Conservation (phyloP, 1,284 basidiomycete genomes). For the Somion occarium region DNA sequence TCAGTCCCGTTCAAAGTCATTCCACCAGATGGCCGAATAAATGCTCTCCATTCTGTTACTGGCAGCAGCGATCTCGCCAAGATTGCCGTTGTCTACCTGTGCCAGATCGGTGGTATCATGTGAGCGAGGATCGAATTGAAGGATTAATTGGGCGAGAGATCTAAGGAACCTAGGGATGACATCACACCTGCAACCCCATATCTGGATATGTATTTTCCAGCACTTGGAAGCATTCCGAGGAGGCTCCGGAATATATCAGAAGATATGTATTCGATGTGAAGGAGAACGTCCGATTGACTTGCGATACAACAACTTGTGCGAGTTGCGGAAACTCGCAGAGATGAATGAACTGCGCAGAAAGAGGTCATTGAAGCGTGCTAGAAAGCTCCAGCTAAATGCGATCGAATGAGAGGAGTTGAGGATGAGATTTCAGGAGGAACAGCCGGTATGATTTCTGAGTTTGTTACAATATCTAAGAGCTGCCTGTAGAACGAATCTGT, state of each 20-base stretch:
- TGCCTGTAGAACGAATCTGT: constrained; percentile 68
- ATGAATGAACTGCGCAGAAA: constrained; percentile 67
- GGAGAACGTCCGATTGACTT: constrained; percentile 42
- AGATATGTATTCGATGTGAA: constrained; percentile 66
- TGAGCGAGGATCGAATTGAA: constrained; percentile 69
- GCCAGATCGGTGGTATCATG: constrained; percentile 51
- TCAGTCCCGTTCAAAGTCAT: constrained; percentile 83
- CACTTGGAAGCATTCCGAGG: constrained; percentile 14
- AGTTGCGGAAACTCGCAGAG: constrained; percentile 56
- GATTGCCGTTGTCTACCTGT: constrained; percentile 43
- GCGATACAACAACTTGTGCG: constrained; percentile 60
- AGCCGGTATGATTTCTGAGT: constrained; percentile 38
- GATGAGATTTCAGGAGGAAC: constrained; percentile 36
- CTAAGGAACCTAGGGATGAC: constrained; percentile 53
- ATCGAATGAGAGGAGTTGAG: constrained; percentile 64
- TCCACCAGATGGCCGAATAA: constrained; percentile 78
- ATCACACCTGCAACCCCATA: constrained; percentile 82
- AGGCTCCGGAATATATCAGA: constrained; percentile 55
- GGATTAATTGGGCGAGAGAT: constrained; percentile 60
- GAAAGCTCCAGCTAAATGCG: constrained; percentile 53
- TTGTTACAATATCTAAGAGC: constrained; percentile 58
- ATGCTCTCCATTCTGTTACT: constrained; percentile 83
- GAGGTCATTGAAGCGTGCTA: constrained; percentile 36
- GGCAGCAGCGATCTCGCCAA: constrained; percentile 82
- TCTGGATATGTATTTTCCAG: constrained; percentile 62